Conservation (phyloP, 805 yeast genomes). For the Metschnikowia aberdeeniae region DNA sequence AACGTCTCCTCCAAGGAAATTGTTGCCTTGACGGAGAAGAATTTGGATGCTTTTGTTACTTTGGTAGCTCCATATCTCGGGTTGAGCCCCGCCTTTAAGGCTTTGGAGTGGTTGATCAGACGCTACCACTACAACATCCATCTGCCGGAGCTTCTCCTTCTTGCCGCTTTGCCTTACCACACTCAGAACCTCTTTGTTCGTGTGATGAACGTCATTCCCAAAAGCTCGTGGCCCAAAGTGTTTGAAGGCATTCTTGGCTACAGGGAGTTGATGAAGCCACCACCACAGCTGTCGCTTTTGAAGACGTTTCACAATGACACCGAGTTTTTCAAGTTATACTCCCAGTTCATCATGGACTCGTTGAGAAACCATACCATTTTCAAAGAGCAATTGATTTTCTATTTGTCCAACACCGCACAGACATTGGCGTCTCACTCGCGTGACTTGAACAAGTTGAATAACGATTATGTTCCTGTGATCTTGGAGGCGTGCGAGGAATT, state of each 20-base stretch:
- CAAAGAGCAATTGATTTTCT: slow-evolving; percentile 72
- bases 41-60: slow-evolving; percentile 69
- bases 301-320: slow-evolving; percentile 66
- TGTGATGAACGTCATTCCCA: slow-evolving; percentile 64
- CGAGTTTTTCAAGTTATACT: slow-evolving; percentile 63
- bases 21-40: slow-evolving; percentile 65
- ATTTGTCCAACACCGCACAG: slow-evolving; percentile 66
- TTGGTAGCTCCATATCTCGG: slow-evolving; percentile 74
- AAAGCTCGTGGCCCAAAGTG: slow-evolving; percentile 62
- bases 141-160: slow-evolving; percentile 66
- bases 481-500: slow-evolving; percentile 58
- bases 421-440: slow-evolving; percentile 60
- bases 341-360: slow-evolving; percentile 48
- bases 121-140: slow-evolving; percentile 81
- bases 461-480: slow-evolving; percentile 48
- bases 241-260: slow-evolving; percentile 69
- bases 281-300: slow-evolving; percentile 65
- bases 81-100: slow-evolving; percentile 69
- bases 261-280: slow-evolving; percentile 58
- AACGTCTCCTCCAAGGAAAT: slow-evolving; percentile 77
- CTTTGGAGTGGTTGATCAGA: slow-evolving; percentile 93
- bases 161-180: slow-evolving; percentile 80
- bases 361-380: slow-evolving; percentile 55
- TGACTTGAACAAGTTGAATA: slow-evolving; percentile 41
- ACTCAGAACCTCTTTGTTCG: slow-evolving; percentile 69